A percentile compares a stretch with the other conserved stretches of the same genome.
Conservation (phyloP, 306 rosid genomes). For the Chamaecrista fasciculata region DNA sequence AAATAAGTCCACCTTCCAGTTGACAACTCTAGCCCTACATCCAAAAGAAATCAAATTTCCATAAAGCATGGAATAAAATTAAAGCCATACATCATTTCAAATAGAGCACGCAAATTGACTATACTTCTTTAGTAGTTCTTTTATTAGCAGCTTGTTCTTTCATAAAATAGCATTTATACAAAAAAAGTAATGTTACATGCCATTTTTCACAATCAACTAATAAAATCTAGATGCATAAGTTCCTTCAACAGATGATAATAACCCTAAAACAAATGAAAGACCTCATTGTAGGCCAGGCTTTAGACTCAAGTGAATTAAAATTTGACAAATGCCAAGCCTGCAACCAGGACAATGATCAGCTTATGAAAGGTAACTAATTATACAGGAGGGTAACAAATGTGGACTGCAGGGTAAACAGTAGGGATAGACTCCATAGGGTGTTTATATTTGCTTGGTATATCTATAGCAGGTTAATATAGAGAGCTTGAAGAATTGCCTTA, state of each 20-base stretch:
- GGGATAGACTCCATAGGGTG: background rate
- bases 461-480: background rate
- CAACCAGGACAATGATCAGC: background rate
- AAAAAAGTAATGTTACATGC: background rate
- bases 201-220: background rate
- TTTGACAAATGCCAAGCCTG: background rate
- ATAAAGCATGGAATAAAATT: background rate
- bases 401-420: background rate
- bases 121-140: background rate
- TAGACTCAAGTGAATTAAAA: background rate
- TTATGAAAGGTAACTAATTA: background rate
- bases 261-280: background rate
- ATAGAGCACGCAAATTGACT: background rate
- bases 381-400: background rate
- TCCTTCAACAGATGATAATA: background rate
- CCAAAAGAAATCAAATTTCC: background rate
- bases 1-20: conserved; percentile 90
- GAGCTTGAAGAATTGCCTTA: background rate
- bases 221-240: background rate
- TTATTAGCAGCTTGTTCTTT: background rate
- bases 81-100: background rate
- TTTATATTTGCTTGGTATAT: background rate
- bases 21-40: conserved; percentile 75
- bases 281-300: background rate
- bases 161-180: background rate